phyloP scores from a whole-genome alignment of 2,329 filamentous ascomycete species.

The Paracorniculantispora psalliotae region DNA sequence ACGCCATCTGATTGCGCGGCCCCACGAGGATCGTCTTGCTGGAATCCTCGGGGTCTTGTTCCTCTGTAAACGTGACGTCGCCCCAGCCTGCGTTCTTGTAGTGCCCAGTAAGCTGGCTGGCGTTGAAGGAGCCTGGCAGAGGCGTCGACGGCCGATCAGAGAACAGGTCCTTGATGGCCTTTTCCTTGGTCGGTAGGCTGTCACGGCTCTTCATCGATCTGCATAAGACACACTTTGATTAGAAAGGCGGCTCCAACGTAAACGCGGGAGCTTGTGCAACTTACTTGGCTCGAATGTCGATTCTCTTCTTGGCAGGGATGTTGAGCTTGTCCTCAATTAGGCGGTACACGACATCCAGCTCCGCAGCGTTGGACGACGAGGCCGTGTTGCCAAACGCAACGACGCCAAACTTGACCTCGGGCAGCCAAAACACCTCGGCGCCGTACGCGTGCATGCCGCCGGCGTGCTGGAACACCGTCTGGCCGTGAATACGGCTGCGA shows the following conservation, averaged over 20 bases:
- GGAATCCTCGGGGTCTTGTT: not conserved
- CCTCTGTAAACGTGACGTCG: not conserved
- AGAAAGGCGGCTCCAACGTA: not conserved
- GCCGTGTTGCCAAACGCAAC: constrained; percentile 38
- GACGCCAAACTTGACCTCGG: constrained; percentile 27
- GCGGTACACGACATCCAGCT: constrained; percentile 22
- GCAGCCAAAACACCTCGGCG: constrained; percentile 28
- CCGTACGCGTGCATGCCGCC: constrained; percentile 26
- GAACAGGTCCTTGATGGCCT: constrained; percentile 1
- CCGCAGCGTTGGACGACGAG: constrained; percentile 30
- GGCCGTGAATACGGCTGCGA: constrained; percentile 21
- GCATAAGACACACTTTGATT: not conserved
- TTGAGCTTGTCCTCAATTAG: constrained; percentile 28
- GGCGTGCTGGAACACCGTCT: constrained; percentile 25
- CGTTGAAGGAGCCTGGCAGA: not conserved
- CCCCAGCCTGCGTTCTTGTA: constrained; percentile 11
- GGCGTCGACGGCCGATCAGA: constrained; percentile 4
- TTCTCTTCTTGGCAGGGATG: constrained; percentile 19
- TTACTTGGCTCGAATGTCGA: constrained; percentile 19
- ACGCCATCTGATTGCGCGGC: not conserved
- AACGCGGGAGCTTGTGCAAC: not conserved
- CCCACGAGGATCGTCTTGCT: constrained; percentile 6
- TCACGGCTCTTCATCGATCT: constrained; percentile 5
- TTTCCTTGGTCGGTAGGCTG: not conserved
- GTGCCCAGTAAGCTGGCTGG: constrained; percentile 3